A percentile compares a stretch with the other conserved stretches of the same genome.
phyloP scores from a whole-genome alignment of 495 filamentous ascomycete species.

The Hapsidospora chrysogenum region DNA sequence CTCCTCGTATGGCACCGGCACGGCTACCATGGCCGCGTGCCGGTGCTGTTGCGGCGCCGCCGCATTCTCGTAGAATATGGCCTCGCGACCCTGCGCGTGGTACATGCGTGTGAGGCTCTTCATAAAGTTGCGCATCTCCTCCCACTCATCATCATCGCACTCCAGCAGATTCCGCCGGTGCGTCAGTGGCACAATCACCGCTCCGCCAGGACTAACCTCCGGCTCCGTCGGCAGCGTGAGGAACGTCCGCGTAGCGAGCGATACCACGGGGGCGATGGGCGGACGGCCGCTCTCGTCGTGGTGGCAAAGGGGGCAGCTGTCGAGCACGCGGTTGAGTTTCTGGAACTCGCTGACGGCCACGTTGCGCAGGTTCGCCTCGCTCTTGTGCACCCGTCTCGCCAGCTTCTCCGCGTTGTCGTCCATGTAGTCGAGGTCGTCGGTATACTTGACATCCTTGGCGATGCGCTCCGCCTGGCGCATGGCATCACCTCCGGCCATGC shows the following conservation, averaged over 20 bases:
- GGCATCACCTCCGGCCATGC: slow-evolving; percentile 67
- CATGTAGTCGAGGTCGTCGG: slow-evolving; percentile 89
- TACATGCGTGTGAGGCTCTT: slow-evolving; percentile 89
- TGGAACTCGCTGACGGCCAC: slow-evolving; percentile 77
- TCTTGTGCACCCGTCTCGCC: slow-evolving; percentile 76
- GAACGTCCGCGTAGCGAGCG: slow-evolving; percentile 72
- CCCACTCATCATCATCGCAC: slow-evolving; percentile 98
- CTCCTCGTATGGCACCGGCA: slow-evolving; percentile 74
- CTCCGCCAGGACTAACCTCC: slow-evolving; percentile 68
- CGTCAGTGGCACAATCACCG: slow-evolving; percentile 76
- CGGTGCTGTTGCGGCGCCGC: slow-evolving; percentile 59
- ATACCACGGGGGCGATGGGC: slow-evolving; percentile 80
- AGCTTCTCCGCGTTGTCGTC: slow-evolving; percentile 91
- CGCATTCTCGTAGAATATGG: slow-evolving; percentile 96
- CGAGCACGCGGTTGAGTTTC: slow-evolving; percentile 75
- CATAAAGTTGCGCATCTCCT: slow-evolving; percentile 98
- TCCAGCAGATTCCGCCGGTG: slow-evolving; percentile 84
- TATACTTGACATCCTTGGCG: slow-evolving; percentile 79
- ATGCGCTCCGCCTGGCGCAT: slow-evolving; percentile 76
- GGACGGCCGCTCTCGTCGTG: slow-evolving; percentile 75
- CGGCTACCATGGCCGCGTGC: slow-evolving; percentile 73
- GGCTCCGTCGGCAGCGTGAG: slow-evolving; percentile 82
- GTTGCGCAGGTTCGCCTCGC: slow-evolving; percentile 77
- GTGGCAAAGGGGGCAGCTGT: slow-evolving; percentile 80
- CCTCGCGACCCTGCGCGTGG: slow-evolving; percentile 74